Evolutionary conservation across 2,329 filamentous ascomycete genomes (phyloP).

Genomic region (Colletotrichum sublineola): DNA sequence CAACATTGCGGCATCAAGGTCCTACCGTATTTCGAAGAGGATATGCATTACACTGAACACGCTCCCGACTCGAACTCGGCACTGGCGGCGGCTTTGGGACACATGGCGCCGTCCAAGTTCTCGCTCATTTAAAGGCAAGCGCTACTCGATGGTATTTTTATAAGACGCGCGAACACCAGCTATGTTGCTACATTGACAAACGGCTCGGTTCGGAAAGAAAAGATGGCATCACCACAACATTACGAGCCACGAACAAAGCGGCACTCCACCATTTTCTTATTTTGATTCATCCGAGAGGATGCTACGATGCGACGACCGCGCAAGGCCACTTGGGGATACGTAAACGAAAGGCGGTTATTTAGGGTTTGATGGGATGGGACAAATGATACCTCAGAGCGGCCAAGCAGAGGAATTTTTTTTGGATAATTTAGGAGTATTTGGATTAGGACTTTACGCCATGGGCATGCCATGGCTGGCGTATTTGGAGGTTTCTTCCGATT

Average conservation of each 20-base stretch:
- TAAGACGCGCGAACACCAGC: not conserved
- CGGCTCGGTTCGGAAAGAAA: not conserved
- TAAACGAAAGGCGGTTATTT: constrained; percentile 27
- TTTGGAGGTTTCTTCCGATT: constrained; percentile 28
- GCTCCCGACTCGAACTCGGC: constrained; percentile 48
- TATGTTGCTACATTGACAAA: no score
- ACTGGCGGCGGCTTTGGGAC: constrained; percentile 38
- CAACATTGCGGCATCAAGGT: constrained; percentile 55
- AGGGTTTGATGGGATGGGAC: constrained; percentile 25
- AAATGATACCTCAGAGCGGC: constrained; percentile 32
- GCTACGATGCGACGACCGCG: constrained; percentile 34
- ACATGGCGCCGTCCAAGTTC: constrained; percentile 37
- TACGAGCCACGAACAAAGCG: constrained; percentile 27
- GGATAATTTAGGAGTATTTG: constrained; percentile 35
- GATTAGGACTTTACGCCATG: constrained; percentile 38
- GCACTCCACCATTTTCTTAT: constrained; percentile 8
- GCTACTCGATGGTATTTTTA: not conserved
- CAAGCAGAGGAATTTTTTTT: constrained; percentile 16
- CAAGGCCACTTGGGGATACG: constrained; percentile 25
- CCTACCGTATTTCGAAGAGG: constrained; percentile 59
- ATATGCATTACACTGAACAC: constrained; percentile 58
- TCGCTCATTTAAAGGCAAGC: constrained; percentile 31
- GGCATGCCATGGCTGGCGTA: constrained; percentile 37
- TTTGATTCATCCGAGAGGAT: constrained; percentile 27
- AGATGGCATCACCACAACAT: not conserved